Evolutionary conservation across 2,329 filamentous ascomycete species (phyloP), one percentile per base, ranked within the genome.

Genomic region (Hypoxylon sp.): DNA sequence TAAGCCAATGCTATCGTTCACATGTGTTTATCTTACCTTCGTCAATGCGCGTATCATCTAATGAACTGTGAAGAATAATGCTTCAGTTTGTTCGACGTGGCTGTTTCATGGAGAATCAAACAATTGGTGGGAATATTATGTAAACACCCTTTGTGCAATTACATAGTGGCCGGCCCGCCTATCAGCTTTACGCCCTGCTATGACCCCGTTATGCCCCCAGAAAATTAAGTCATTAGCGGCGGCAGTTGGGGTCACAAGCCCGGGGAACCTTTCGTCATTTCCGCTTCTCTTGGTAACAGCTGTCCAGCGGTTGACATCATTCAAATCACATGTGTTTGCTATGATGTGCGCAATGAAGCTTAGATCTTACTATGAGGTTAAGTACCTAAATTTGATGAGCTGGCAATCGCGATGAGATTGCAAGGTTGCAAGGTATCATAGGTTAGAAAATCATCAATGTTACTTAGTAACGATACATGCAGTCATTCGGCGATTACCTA

Each of bases 221-320:
- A 55, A 46, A 27, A 61, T 55, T 55, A 47, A 59, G 30, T 34
- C 45, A 46, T 46, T 60, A 59, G 62, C 39, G 56, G 62, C 62
- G 39, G 56, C 56, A 65, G 12, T 41, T 47, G 12, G 12, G 8
- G 61, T 68, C 58, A 68, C 61, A 60, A 53, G 61, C 51, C 25
- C 34, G 30, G 55, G 54, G 46, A 39, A 48, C 27, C 50, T 65
- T 57, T 61, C 62, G 65, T 68, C 65, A 68, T 68, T 43, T 25
- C 16, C 56, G 45, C 52, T 60, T 58, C 37, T 56, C 54, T 47
- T 7, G 25, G 60, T 56, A 64, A 57, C 61, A 61, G 19, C 55
- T 50, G 27, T 60, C 56, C 27, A 53, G 19, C 48, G 39, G 61
- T 58, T 68, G 57, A 68, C 61, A 68, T 68, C 61, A 68, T 68